Percentiles rank a stretch among this genome's conserved stretches.
These are phyloP conservation scores for Trebouxia sp. DNA, from an alignment of 139 green algal genomes.

Conservation along the genomic window DNA sequence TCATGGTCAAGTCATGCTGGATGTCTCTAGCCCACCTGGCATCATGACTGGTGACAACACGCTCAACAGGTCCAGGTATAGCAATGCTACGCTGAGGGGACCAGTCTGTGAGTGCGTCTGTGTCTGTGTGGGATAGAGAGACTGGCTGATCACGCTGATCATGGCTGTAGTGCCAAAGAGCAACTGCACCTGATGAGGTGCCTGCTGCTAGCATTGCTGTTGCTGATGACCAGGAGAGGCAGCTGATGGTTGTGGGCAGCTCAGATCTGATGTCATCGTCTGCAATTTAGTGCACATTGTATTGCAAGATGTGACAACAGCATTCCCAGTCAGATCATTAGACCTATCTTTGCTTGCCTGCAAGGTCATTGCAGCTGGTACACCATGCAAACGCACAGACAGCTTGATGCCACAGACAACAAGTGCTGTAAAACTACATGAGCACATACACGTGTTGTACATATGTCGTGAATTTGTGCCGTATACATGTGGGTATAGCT, in stretches of 20 bases:
- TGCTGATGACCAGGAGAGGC: constrained; percentile 1
- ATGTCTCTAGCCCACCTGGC: neutral
- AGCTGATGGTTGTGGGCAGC: neutral
- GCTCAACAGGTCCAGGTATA: neutral
- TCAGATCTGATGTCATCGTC: neutral
- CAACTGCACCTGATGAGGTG: constrained; percentile 4
- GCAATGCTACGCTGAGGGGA: neutral
- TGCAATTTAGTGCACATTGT: no score
- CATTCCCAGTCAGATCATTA: no score
- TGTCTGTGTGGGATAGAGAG: neutral
- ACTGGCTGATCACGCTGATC: neutral
- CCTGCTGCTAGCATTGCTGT: constrained; percentile 2
- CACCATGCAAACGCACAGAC: no score
- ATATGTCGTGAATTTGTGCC: no score
- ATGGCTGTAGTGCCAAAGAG: no score
- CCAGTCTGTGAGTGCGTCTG: neutral
- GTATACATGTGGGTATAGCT: no score
- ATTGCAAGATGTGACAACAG: no score
- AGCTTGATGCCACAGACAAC: no score
- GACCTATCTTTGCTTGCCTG: neutral
- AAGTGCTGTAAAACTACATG: no score
- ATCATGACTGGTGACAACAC: neutral
- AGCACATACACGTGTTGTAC: no score
- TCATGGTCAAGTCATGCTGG: no score
- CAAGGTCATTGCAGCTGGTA: neutral